Evolutionary conservation across 2,329 filamentous ascomycete genomes (phyloP), one percentile per base, ranked within the genome.

Genomic region (Stagonosporopsis vannaccii): DNA sequence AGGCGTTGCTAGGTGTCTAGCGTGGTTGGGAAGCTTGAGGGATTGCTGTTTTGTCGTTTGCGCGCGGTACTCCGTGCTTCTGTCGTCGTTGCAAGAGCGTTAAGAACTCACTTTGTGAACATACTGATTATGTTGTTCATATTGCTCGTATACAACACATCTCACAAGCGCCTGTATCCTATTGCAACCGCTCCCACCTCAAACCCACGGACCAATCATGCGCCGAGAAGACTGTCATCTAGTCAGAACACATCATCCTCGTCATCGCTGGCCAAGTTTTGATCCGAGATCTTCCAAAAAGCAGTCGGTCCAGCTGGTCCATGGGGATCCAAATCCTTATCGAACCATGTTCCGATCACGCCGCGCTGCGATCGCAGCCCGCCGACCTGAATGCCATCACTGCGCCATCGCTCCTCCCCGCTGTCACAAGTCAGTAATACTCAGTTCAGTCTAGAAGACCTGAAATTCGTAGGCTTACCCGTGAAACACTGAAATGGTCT

Each of bases 311-410:
- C 90, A 2, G 84, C 88, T 0, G 90, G 90, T 0, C 90, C 90
- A 63, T 88, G 84, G 1, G 78, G 72, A 59, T 90, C 87, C 64
- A 85, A 88, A 71, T 91, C 85, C 64, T 87, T 88, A 66, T 91
- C 89, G 66, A 92, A 93, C 90, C 90, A 94, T 47, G 86, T 88
- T 0, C 90, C 90, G 2, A 92, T 69, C 0, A 92, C 85, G 1
- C 90, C 90, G 7, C 89, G 81, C 6, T 83, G 85, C 6, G 87
- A 88, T 44, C 79, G 76, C 1, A 86, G 66, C 0, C 90, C 90
- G 11, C 90, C 90, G 5, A 93, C 75, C 73, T 94, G 90, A 6
- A 93, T 80, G 8, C 88, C 85, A 76, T 94, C 90, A 67, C 87
- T 90, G n/a, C 85, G 83, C 90, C 90, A 93, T 20, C 89, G 80